A percentile compares a stretch with the other conserved stretches of the same genome.
Conservation (phyloP, 2,329 filamentous ascomycete genomes). For the Neofusicoccum kwambonambiense region DNA sequence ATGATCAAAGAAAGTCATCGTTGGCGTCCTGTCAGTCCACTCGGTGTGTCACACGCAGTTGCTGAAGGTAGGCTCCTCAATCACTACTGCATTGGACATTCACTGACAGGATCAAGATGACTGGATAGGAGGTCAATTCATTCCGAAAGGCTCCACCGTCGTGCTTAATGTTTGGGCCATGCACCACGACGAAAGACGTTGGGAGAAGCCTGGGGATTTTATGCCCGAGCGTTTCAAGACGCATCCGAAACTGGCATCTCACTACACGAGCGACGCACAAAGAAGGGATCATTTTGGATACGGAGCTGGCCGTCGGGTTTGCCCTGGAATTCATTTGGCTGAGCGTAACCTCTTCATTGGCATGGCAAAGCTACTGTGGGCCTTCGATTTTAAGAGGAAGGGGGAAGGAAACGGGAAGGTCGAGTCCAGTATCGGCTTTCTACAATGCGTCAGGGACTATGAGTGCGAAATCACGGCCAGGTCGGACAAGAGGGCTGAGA, state of each 20-base stretch:
- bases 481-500: neutral
- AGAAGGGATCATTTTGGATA: conserved; percentile 37
- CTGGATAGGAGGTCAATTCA: conserved; percentile 40
- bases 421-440: neutral
- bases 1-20: conserved; percentile 34
- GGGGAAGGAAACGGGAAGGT: neutral
- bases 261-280: conserved; percentile 24
- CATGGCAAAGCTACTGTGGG: conserved; percentile 36
- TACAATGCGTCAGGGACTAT: neutral
- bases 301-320: conserved; percentile 38
- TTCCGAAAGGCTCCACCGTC: conserved; percentile 42
- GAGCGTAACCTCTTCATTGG: conserved; percentile 31
- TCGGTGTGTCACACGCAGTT: conserved; percentile 42
- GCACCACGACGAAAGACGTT: neutral
- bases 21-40: conserved; percentile 32
- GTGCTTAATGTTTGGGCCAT: conserved; percentile 34
- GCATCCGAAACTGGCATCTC: neutral
- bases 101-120: conserved; percentile 36
- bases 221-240: neutral
- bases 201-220: neutral
- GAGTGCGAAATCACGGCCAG: neutral
- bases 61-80: conserved; percentile 23
- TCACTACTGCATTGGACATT: neutral
- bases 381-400: conserved; percentile 24
- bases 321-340: conserved; percentile 40